Conservation (phyloP, 805 yeast species). For the Saccharomyces mikatae region DNA sequence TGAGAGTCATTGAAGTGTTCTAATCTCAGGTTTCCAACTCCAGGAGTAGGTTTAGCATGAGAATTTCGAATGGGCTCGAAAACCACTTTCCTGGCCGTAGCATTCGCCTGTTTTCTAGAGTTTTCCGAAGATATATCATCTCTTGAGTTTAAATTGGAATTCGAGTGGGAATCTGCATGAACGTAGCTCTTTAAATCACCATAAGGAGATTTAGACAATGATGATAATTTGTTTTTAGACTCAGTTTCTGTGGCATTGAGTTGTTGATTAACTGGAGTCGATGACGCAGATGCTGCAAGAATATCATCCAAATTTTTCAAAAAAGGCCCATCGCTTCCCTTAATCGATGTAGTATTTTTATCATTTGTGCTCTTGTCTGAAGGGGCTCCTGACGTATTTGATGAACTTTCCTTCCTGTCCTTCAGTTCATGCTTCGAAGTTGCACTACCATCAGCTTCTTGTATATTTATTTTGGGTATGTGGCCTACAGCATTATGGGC, state of each 20-base stretch:
- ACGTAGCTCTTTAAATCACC: not conserved
- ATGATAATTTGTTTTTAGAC: not conserved
- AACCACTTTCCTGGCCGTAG: not conserved
- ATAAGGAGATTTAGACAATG: not conserved
- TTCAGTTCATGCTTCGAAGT: not conserved
- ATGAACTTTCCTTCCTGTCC: not conserved
- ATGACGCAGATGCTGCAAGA: not conserved
- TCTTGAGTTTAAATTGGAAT: not conserved
- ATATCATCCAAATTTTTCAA: not conserved
- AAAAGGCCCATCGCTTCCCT: not conserved
- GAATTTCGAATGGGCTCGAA: not conserved
- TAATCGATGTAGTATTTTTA: not conserved
- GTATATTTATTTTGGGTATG: slow-evolving; percentile 13
- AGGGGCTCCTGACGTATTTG: not conserved
- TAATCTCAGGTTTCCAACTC: not conserved
- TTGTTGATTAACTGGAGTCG: not conserved
- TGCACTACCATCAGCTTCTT: slow-evolving; percentile 3
- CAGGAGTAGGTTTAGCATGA: not conserved
- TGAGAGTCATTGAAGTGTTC: not conserved
- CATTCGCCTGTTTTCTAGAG: not conserved
- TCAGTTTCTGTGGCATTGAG: not conserved
- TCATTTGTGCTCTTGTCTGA: not conserved
- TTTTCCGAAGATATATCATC: not conserved
- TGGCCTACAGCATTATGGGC: slow-evolving; percentile 42
- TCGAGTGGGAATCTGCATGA: not conserved